Evolutionary conservation across 805 yeast genomes (phyloP).

Genomic region (Candida palmyrensis): DNA sequence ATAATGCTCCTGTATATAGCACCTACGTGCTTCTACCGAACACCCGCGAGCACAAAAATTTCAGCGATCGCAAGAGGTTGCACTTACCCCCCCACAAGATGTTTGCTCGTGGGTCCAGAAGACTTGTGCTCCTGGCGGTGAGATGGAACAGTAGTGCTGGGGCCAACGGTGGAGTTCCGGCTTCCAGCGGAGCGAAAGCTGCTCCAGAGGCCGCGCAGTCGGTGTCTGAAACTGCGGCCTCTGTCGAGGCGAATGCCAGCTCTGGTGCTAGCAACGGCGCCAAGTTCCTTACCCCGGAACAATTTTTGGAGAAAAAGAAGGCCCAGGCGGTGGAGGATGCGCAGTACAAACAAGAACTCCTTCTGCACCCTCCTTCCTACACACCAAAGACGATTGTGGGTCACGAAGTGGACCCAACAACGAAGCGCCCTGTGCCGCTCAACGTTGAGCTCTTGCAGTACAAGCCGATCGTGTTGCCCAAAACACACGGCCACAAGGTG

Average conservation of each 20-base stretch:
- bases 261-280: too few relatives aligned
- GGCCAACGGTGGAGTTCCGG: too few relatives aligned
- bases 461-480: conserved; percentile 68
- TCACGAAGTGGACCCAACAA: conserved; percentile 14
- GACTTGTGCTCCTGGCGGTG: neutral
- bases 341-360: conserved; percentile 21
- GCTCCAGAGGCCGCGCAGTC: too few relatives aligned
- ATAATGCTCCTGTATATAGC: too few relatives aligned
- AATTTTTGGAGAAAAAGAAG: conserved; percentile 23
- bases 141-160: conserved; percentile 1
- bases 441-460: conserved; percentile 77
- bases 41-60: too few relatives aligned
- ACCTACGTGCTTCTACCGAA: too few relatives aligned
- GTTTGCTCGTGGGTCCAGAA: neutral
- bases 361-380: conserved; percentile 21
- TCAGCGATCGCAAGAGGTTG: too few relatives aligned
- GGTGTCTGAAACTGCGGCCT: too few relatives aligned
- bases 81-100: neutral
- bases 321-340: conserved; percentile 20
- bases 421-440: conserved; percentile 66
- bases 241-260: too few relatives aligned
- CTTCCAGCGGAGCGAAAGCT: too few relatives aligned
- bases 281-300: conserved; percentile 25
- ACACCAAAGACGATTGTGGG: conserved; percentile 25
- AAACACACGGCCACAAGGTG: conserved; percentile 67